Evolutionary conservation across 306 rosid species (phyloP), one percentile per base, ranked within the genome.

Genomic region (Trifolium fragiferum): DNA sequence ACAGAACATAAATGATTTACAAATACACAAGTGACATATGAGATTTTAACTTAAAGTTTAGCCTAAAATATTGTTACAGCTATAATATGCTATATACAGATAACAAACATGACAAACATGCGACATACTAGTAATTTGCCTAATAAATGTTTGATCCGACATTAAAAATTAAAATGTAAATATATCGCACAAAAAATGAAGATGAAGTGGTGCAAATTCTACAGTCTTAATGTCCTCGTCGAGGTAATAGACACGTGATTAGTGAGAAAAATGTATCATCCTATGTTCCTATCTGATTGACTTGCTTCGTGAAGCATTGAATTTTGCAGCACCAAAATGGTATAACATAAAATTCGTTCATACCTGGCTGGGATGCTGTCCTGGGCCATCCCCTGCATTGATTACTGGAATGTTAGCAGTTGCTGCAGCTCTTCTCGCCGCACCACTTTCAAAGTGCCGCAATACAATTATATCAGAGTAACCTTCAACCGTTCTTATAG

Each of bases 331-430:
- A 49, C 15, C 23, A 50, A 35, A 33, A 18, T 40, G 44, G 9
- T 73, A 15, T 55, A 0, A 12, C 15, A 35, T 12, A 5, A 49
- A 57, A 25, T 73, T 68, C 21, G 7, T 11, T 72, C 76, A 81
- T 70, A 91, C 97, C 90, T 93, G 98, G 40, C 93, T 84, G 62
- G 97, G 98, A 80, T 91, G 96, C 61, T 94, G 96, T 54, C 98
- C 97, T 71, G 97, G 97, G 76, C 97, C 98, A 74, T 94, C 98
- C 72, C 98, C 98, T 5, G 98, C 98, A 84, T 94, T 94, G 65
- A 94, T 94, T 41, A 94, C 59, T 23, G 98, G 97, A 86, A 94
- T 91, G 71, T 71, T 63, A 46, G 96, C 94, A 25, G 91, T 86
- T 18, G 85, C 83, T 37, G 98, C 97, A 12, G 98, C 97, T 82